Evolutionary conservation across 2,329 filamentous ascomycete genomes (phyloP), one percentile per base, ranked within the genome.

Genomic region (Colletotrichum truncatum): DNA sequence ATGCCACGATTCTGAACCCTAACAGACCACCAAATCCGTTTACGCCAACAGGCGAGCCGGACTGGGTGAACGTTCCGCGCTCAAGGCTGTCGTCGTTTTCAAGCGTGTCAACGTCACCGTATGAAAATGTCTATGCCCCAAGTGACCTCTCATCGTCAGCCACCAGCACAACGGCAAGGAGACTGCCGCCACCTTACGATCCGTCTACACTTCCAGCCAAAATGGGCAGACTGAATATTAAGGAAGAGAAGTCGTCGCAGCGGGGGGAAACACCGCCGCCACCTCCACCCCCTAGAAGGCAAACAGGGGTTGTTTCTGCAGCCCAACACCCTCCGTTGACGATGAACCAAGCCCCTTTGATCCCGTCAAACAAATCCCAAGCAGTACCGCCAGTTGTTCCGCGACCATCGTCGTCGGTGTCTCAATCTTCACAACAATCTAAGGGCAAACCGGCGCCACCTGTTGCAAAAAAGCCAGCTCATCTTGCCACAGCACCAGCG

Each of bases 11-110:
- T 3, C 85, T 93, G 21, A 98, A 97, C 74, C 88, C 91, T 1
- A 85, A 88, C 30, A 87, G 93, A 49, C 87, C 89, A 11, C 88
- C 91, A 1, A 98, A 98, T 72, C 96, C 96, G 0, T 98, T 97
- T 75, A 85, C 85, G 1, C 82, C 86, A 1, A 89, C 87, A 2
- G 85, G 90, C 30, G 93, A 97, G 75, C 87, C 91, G 9, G 94
- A 98, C 72, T 98, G 96, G 96, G 88, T 97, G 41, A 85, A 85
- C 4, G 82, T 91, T 6, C 84, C 87, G 21, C 80, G 86, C 30
- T 79, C 86, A 14, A 82, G 84, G 36, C 75, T 85, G 28, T 86
- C 85, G 1, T 81, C 85, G 0, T 81, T 82, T 66, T 87, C 84
- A 2, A 87, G 83, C 72, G 82, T 89, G 65, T 88, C 86, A 9